Conservation (phyloP, 371 early-diverging fungal species). For the Syncephalastrum racemosum region DNA sequence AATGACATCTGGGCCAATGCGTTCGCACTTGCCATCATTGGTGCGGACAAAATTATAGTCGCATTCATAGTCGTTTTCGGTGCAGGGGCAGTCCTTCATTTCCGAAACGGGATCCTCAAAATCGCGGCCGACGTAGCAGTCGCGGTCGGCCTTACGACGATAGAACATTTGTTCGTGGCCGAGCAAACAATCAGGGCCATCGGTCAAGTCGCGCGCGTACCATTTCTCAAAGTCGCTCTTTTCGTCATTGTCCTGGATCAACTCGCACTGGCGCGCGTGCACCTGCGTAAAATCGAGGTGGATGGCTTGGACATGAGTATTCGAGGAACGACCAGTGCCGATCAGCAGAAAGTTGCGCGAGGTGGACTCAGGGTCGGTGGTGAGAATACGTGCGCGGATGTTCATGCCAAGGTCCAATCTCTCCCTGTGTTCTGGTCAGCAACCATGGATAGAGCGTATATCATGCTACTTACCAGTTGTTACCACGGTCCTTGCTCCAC, state of each 20-base stretch:
- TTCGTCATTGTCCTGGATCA: conserved; percentile 47
- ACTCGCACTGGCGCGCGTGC: conserved; percentile 66
- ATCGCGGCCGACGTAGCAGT: conserved; percentile 78
- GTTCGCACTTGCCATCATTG: conserved; percentile 55
- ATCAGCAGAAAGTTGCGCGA: conserved; percentile 61
- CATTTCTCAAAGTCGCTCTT: conserved; percentile 81
- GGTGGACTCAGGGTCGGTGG: conserved; percentile 67
- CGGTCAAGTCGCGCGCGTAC: conserved; percentile 61
- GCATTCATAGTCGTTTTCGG: conserved; percentile 89
- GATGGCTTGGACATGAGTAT: conserved; percentile 44
- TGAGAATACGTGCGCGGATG: conserved; percentile 58
- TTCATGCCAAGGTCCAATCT: conserved; percentile 39
- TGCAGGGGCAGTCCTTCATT: conserved; percentile 73
- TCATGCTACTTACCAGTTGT: conserved; percentile 61
- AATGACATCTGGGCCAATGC: conserved; percentile 53
- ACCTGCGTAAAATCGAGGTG: conserved; percentile 73
- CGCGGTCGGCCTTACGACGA: conserved; percentile 73
- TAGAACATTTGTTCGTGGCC: conserved; percentile 76
- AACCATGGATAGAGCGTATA: background rate
- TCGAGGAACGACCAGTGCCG: conserved; percentile 29
- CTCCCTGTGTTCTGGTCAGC: conserved; percentile 19
- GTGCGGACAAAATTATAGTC: conserved; percentile 78
- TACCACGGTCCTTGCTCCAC: conserved; percentile 83
- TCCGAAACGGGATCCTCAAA: conserved; percentile 57
- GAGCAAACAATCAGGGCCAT: conserved; percentile 81